Evolutionary conservation across 805 yeast species (phyloP).

Genomic region (Kuraishia piskuri): DNA sequence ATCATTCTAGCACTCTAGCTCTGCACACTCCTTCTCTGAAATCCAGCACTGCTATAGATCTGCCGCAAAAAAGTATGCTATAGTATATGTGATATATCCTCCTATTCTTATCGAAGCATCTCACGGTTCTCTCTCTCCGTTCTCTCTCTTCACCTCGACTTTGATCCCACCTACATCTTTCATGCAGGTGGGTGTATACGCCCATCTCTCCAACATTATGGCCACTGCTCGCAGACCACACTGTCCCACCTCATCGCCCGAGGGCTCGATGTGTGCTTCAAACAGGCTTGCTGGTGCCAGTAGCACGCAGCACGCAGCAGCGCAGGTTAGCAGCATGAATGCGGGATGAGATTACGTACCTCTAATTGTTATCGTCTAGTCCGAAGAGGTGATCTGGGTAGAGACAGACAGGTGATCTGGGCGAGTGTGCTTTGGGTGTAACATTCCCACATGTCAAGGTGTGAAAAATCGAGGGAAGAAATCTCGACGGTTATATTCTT

Average conservation of each 20-base stretch:
- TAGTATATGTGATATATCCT: no score
- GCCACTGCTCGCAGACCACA: background rate
- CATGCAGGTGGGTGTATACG: background rate
- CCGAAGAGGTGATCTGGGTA: no score
- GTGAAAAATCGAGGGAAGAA: no score
- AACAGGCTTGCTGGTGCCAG: background rate
- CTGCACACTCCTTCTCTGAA: no score
- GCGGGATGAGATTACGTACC: background rate
- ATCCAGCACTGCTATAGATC: background rate
- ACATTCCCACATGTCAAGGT: no score
- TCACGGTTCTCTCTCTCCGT: background rate
- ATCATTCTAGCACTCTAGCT: slow-evolving; percentile 11
- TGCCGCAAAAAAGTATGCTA: background rate
- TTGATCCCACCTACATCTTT: background rate
- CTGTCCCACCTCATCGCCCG: background rate
- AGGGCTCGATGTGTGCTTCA: background rate
- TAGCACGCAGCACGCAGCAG: background rate
- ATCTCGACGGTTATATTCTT: no score
- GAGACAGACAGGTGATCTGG: no score
- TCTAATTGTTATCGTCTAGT: background rate
- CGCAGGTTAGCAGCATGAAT: background rate
- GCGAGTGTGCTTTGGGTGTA: no score
- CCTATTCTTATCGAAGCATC: no score
- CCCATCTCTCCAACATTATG: background rate
- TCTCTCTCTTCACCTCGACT: background rate